Evolutionary conservation across 2,329 filamentous ascomycete species (phyloP).

Genomic region (Neurospora sp.): DNA sequence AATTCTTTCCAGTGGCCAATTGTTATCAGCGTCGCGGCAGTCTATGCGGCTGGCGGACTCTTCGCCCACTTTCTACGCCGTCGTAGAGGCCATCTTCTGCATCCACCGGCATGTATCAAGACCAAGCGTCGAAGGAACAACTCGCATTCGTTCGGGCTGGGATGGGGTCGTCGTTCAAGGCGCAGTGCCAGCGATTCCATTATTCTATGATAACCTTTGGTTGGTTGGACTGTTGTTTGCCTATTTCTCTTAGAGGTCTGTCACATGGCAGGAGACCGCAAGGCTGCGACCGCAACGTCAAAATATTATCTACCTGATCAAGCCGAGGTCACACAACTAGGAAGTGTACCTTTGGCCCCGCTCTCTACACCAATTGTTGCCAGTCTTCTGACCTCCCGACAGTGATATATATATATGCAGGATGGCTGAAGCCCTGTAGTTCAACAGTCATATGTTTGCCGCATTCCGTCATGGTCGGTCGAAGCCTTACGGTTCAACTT

Average conservation of each 20-base stretch:
- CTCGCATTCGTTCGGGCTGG: neutral
- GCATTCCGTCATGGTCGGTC: neutral
- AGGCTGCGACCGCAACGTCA: neutral
- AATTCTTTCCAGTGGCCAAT: constrained; percentile 56
- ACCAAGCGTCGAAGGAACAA: neutral
- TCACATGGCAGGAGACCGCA: neutral
- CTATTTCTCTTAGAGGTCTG: neutral
- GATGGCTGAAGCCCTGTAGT: neutral
- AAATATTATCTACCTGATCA: neutral
- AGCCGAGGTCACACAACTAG: neutral
- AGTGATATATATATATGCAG: neutral
- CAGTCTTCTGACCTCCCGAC: neutral
- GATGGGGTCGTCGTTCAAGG: neutral
- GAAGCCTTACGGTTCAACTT: neutral
- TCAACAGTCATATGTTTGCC: neutral
- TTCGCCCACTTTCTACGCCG: constrained; percentile 48
- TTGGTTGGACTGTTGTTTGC: neutral
- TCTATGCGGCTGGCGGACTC: constrained; percentile 35
- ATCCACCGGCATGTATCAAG: constrained; percentile 25
- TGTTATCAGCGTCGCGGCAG: constrained; percentile 44
- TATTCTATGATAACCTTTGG: neutral
- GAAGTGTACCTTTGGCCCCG: neutral
- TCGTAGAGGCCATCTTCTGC: constrained; percentile 50
- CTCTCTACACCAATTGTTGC: neutral
- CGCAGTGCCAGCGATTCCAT: neutral